Percentiles rank a stretch among this genome's conserved stretches.
Evolutionary conservation across 768 basidiomycete genomes (phyloP).

Genomic region (Candolleomyces eurysporus): DNA sequence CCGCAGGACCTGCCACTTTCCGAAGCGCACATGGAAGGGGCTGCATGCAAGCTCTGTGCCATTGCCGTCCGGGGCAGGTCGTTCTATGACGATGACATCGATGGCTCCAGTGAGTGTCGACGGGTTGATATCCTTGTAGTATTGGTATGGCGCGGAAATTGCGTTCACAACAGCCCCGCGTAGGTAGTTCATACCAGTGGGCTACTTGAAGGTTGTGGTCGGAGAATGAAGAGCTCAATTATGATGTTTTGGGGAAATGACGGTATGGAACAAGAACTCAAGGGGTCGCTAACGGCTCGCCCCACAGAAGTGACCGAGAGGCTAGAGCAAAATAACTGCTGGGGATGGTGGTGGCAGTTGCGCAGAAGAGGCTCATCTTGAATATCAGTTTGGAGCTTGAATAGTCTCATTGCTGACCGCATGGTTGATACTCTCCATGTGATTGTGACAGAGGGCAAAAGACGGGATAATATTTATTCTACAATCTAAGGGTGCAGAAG

Average conservation of each 20-base stretch:
- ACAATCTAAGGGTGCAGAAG: neutral
- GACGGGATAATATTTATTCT: neutral
- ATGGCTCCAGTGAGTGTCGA: constrained; percentile 97
- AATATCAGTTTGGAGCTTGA: neutral
- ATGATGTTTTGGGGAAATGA: constrained; percentile 1
- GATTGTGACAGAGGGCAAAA: neutral
- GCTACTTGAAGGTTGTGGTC: constrained; percentile 6
- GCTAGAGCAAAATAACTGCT: neutral
- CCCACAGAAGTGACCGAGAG: neutral
- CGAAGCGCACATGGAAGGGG: constrained; percentile 97
- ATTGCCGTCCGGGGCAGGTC: constrained; percentile 59
- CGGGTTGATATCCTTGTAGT: constrained; percentile 94
- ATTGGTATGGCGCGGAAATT: constrained; percentile 84
- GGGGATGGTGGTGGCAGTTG: neutral
- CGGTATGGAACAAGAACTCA: neutral
- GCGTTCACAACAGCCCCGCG: constrained; percentile 76
- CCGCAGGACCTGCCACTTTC: constrained; percentile 92
- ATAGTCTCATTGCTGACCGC: neutral
- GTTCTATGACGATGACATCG: constrained; percentile 94
- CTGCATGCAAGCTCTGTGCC: constrained; percentile 75
- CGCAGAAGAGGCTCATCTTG: constrained; percentile 1
- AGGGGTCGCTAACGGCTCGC: neutral
- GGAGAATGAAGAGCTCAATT: neutral
- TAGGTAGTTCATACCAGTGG: constrained; percentile 72
- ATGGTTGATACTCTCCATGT: neutral